Percentiles rank a stretch among this genome's conserved stretches.
Evolutionary conservation across 2,329 filamentous ascomycete genomes (phyloP).

Genomic region (Didymella exigua): DNA sequence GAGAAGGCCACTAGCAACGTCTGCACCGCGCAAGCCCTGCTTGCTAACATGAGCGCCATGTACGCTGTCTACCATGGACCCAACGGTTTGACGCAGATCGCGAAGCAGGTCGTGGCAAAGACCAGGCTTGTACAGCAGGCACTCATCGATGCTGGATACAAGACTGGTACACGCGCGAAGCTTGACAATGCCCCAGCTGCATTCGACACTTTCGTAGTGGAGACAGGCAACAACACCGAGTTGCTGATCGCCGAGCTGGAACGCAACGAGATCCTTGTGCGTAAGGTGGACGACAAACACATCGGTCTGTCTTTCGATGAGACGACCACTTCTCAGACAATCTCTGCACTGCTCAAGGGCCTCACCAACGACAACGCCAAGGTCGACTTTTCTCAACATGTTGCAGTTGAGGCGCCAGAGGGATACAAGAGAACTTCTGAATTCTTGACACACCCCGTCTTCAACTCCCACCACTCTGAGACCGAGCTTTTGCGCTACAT

Average conservation of each 20-base stretch:
- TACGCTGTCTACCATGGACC: slow-evolving; percentile 96
- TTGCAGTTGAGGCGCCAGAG: slow-evolving; percentile 52
- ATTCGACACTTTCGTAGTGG: slow-evolving; percentile 81
- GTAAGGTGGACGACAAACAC: slow-evolving; percentile 64
- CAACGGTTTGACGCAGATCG: slow-evolving; percentile 79
- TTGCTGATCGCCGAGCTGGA: slow-evolving; percentile 59
- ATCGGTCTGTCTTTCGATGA: slow-evolving; percentile 82
- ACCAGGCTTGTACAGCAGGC: slow-evolving; percentile 72
- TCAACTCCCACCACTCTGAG: slow-evolving; percentile 94
- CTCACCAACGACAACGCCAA: slow-evolving; percentile 42
- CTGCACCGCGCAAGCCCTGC: slow-evolving; percentile 89
- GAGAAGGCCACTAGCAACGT: slow-evolving; percentile 98
- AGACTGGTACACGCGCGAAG: slow-evolving; percentile 64
- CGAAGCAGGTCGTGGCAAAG: slow-evolving; percentile 74
- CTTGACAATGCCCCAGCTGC: slow-evolving; percentile 62
- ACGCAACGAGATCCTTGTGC: slow-evolving; percentile 64
- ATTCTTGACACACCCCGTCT: slow-evolving; percentile 88
- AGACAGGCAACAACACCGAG: slow-evolving; percentile 57
- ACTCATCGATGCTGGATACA: slow-evolving; percentile 66
- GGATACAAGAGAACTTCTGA: slow-evolving; percentile 71
- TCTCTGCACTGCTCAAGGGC: slow-evolving; percentile 62
- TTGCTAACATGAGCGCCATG: slow-evolving; percentile 95
- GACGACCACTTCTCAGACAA: slow-evolving; percentile 63
- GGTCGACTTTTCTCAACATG: slow-evolving; percentile 16
- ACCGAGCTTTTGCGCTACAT: slow-evolving; percentile 95